phyloP scores from a whole-genome alignment of 768 basidiomycete species.

The Tricholoma sp. region DNA sequence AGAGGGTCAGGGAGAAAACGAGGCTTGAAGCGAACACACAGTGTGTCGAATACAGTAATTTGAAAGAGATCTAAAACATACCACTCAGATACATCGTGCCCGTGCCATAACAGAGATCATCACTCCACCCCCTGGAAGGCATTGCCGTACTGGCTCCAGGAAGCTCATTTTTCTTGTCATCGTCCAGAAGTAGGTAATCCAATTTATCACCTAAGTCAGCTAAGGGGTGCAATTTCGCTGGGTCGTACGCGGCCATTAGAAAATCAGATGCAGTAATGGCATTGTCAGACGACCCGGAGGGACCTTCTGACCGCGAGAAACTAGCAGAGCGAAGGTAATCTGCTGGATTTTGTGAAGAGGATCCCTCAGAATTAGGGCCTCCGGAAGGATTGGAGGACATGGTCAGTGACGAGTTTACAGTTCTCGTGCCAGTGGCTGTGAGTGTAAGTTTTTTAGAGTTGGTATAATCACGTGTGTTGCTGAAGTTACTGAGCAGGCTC shows the following conservation, averaged over 20 bases:
- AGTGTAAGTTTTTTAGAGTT: conserved; percentile 9
- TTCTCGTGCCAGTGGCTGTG: not conserved
- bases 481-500: no score
- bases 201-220: conserved; percentile 89
- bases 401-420: conserved; percentile 15
- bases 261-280: conserved; percentile 83
- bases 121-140: conserved; percentile 96
- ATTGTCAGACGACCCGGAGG: conserved; percentile 39
- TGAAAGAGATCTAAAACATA: conserved; percentile 64
- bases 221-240: conserved; percentile 88
- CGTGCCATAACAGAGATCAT: conserved; percentile 98
- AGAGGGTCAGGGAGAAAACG: conserved; percentile 45
- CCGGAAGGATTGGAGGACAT: conserved; percentile 27
- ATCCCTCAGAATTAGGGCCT: conserved; percentile 24
- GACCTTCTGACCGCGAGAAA: conserved; percentile 39
- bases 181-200: conserved; percentile 93
- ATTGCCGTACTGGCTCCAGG: conserved; percentile 89
- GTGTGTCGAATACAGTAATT: conserved; percentile 48
- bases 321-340: conserved; percentile 42
- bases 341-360: conserved; percentile 43
- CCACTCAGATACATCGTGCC: conserved; percentile 98
- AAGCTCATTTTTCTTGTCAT: conserved; percentile 89
- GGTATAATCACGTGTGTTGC: conserved; percentile 14
- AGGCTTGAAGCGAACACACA: conserved; percentile 45
- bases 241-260: conserved; percentile 84